phyloP scores from a whole-genome alignment of 2,329 filamentous ascomycete species.

The Didymella pomorum region DNA sequence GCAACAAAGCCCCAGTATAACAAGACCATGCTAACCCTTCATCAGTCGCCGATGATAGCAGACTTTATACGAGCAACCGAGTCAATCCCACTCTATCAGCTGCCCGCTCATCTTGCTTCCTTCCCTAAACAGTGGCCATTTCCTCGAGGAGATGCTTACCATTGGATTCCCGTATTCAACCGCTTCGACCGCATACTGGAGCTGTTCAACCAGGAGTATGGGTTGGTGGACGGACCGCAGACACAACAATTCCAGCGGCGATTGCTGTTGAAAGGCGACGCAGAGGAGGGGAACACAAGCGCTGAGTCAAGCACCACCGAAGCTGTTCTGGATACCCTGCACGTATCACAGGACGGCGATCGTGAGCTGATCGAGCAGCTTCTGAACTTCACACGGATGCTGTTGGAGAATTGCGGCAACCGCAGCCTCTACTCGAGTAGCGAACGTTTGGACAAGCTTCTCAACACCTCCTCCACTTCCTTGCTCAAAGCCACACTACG shows the following conservation, averaged over 20 bases:
- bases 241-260: constrained; percentile 74
- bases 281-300: constrained; percentile 51
- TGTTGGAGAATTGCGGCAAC: constrained; percentile 95
- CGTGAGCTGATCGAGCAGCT: constrained; percentile 79
- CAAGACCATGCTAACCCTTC: constrained; percentile 17
- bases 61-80: constrained; percentile 78
- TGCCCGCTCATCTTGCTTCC: constrained; percentile 77
- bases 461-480: constrained; percentile 84
- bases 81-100: constrained; percentile 73
- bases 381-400: constrained; percentile 82
- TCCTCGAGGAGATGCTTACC: constrained; percentile 92
- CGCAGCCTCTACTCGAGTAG: constrained; percentile 96
- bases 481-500: constrained; percentile 81
- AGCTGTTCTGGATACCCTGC: constrained; percentile 60
- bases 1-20: constrained; percentile 18
- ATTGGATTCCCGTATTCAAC: constrained; percentile 96
- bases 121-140: constrained; percentile 95
- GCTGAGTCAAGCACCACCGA: constrained; percentile 55
- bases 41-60: constrained; percentile 85
- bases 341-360: constrained; percentile 79
- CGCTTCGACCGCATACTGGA: constrained; percentile 91
- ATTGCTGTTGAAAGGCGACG: constrained; percentile 67
- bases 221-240: constrained; percentile 81
- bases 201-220: constrained; percentile 80
- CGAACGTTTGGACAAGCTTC: constrained; percentile 82